These are phyloP conservation scores for Silene conica DNA, from an alignment of 148 eudicot species.

Conservation along the genomic window DNA sequence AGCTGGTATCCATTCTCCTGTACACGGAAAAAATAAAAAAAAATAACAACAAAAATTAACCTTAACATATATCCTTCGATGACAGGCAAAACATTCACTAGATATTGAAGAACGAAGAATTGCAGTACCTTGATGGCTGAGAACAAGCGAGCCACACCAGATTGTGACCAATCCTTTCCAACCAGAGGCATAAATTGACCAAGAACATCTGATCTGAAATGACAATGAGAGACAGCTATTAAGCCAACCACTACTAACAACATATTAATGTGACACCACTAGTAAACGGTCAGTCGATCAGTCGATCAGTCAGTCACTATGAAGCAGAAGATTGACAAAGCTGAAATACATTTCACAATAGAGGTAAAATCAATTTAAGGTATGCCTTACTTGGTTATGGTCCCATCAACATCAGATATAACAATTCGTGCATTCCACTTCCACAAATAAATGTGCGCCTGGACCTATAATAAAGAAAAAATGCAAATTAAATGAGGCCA, in stretches of 20 bases:
- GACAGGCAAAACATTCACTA: slow-evolving; percentile 5
- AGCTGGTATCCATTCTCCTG: slow-evolving; percentile 99
- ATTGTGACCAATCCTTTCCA: slow-evolving; percentile 98
- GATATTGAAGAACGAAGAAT: neutral
- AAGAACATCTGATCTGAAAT: slow-evolving; percentile 94
- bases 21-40: slow-evolving; percentile 9
- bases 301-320: neutral
- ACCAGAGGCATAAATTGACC: slow-evolving; percentile 99
- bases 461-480: slow-evolving; percentile 56
- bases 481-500: slow-evolving; percentile 11
- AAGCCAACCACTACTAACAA: neutral
- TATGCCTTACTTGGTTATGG: slow-evolving; percentile 78
- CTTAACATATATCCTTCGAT: slow-evolving; percentile 12
- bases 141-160: slow-evolving; percentile 93
- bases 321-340: neutral
- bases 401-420: slow-evolving; percentile 97
- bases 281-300: neutral
- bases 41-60: too few species aligned
- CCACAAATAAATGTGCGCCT: slow-evolving; percentile 98
- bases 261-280: neutral
- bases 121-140: slow-evolving; percentile 83
- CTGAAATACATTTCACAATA: slow-evolving; percentile 5
- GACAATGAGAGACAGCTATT: neutral
- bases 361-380: neutral
- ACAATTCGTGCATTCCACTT: slow-evolving; percentile 95